Percentiles rank a stretch among this genome's conserved stretches.
phyloP scores from a whole-genome alignment of 345 rosid species.

The Eutrema yunnanense region DNA sequence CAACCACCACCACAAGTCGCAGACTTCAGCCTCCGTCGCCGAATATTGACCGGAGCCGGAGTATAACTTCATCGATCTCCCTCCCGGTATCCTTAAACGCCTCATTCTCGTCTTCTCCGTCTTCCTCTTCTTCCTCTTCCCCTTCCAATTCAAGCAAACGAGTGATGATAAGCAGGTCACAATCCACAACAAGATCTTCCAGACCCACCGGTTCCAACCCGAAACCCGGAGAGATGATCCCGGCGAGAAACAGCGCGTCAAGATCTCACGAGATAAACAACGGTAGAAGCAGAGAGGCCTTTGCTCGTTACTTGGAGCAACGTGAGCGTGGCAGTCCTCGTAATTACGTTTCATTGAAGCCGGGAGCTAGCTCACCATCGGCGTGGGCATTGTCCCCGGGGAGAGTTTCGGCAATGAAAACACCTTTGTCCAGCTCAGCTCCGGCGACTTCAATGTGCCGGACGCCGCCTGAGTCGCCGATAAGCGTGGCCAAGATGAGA shows the following conservation, averaged over 20 bases:
- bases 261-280: conserved; percentile 12
- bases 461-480: conserved; percentile 29
- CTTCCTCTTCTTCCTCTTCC: conserved; percentile 27
- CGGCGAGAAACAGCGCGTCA: conserved; percentile 32
- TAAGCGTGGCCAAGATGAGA: conserved; percentile 13
- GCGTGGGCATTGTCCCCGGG: conserved; percentile 85
- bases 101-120: conserved; percentile 17
- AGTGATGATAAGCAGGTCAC: conserved; percentile 22
- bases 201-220: conserved; percentile 12
- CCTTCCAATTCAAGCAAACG: conserved; percentile 24
- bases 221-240: background rate
- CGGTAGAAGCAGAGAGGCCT: conserved; percentile 18
- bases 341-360: conserved; percentile 2
- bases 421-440: conserved; percentile 7
- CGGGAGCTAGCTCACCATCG: conserved; percentile 42
- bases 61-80: conserved; percentile 5
- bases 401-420: conserved; percentile 24
- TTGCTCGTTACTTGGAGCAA: conserved; percentile 27
- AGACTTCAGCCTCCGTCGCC: conserved; percentile 30
- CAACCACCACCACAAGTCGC: conserved; percentile 19
- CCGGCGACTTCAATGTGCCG: conserved; percentile 14
- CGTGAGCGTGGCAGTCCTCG: conserved; percentile 39
- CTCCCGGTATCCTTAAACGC: conserved; percentile 31
- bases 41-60: conserved; percentile 10
- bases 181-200: conserved; percentile 30